Base-by-base conservation (phyloP, 108 stramenopile genomes). In the Pseudonitzschia multistriata region DNA sequence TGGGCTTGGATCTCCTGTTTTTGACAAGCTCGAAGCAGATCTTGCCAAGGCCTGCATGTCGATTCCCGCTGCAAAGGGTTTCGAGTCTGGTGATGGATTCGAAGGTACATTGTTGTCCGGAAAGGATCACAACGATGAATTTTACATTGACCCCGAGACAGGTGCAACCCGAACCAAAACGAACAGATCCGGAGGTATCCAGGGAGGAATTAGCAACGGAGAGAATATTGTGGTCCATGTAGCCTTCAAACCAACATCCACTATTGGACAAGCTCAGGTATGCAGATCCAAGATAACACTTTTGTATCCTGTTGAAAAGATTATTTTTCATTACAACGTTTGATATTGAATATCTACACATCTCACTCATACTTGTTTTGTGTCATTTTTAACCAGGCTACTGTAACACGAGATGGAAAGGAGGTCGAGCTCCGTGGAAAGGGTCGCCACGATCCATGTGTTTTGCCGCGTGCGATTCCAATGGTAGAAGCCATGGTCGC, bases 401-500 rank as follows among this genome's bases (percentile, higher is more conserved):
- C 98, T 42, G 96, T 96, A 28, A 97, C 96, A 27, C 68, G 96
- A 53, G 97, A 97, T 62, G 98, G 98, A 25, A 81, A 88, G 68
- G 96, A 96, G 68, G 93, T 94, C 1, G 89, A 94, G 64, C 83
- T 98, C 27, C 81, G 96, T 37, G 99, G 98, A 27, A 98, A 97
- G 78, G 99, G 98, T 34, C 83, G 99, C 28, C 98, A 99, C 71
- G 99, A 98, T 79, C 99, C 98, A 15, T 98, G 99, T 72, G 99
- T 99, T 28, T 81, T 99, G 11, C 99, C 99, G 7, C 84, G 98
- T 27, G 97, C 98, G 14, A 89, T 96, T 49, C 96, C 96, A 34
- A 96, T 97, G 91, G 96, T 97, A 24, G 97, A 99, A 79, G 95
- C 96, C 19, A 99, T 99, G 99, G 95, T 98, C 34, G 96, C 99